Conservation (phyloP, 148 eudicot species). For the Camellia granthamiana region DNA sequence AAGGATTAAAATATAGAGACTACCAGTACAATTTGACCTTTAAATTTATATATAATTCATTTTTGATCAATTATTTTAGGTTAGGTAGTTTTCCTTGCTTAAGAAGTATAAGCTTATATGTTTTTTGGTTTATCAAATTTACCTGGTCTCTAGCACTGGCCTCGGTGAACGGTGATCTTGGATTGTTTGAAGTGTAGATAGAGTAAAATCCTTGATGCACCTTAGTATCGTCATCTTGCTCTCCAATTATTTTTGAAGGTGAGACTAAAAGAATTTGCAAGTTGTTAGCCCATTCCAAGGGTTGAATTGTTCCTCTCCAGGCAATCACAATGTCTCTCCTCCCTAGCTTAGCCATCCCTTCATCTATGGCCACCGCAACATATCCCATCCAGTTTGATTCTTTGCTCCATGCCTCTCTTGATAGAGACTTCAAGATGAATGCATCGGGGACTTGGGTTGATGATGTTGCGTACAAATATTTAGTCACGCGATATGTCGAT, state of each 20-base stretch:
- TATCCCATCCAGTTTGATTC: slow-evolving; percentile 17
- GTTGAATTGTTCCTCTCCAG: slow-evolving; percentile 42
- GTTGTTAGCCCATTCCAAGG: slow-evolving; percentile 49
- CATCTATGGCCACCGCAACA: slow-evolving; percentile 42
- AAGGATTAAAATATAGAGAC: not conserved
- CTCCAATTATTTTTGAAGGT: slow-evolving; percentile 38
- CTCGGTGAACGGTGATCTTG: slow-evolving; percentile 45
- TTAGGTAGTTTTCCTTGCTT: too few species aligned
- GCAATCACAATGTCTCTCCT: slow-evolving; percentile 45
- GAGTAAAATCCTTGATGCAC: slow-evolving; percentile 63
- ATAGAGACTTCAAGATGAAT: slow-evolving; percentile 38
- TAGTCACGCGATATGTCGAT: not conserved
- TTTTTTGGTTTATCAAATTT: not conserved
- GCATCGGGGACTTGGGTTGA: slow-evolving; percentile 22
- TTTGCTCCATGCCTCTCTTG: too few species aligned
- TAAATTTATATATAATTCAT: too few species aligned
- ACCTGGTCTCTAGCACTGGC: slow-evolving; percentile 64
- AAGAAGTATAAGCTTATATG: too few species aligned
- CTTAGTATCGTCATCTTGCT: slow-evolving; percentile 16
- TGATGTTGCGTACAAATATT: not conserved
- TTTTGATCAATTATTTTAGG: too few species aligned
- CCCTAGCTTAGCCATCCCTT: slow-evolving; percentile 27
- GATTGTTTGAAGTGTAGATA: slow-evolving; percentile 54
- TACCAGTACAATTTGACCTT: not conserved
- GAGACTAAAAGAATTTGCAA: slow-evolving; percentile 30